Evolutionary conservation across 371 early-diverging fungal species (phyloP), one percentile per base, ranked within the genome.

Genomic region (Apophysomyces variabilis): DNA sequence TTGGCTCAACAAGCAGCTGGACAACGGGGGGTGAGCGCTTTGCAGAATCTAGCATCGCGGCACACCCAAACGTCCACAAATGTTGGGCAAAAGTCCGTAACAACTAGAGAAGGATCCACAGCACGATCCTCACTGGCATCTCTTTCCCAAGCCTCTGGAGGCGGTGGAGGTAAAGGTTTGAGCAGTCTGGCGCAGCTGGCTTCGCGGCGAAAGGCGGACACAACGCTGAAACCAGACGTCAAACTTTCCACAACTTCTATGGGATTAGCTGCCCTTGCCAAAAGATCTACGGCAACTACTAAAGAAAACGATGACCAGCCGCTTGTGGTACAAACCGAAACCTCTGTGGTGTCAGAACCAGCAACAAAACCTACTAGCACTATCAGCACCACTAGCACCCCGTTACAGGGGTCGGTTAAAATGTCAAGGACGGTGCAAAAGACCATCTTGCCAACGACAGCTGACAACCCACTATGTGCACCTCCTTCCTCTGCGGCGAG

Each of bases 401-500:
- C 59, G 8, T 26, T 26, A 26, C 32, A 26, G 32, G 32, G 3
- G 3, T 26, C 32, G 3, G 3, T 3, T 26, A 26, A 26, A 26
- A 26, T 26, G 32, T 26, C 41, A 13, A 41, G 46, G 18, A 59
- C 39, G 9, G 16, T 35, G 14, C 50, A 57, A 39, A 26, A 41
- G 18, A 32, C 37, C 9, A 43, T 7, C 7, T n/a, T 50, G 21
- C 21, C 11, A 4, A 11, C 21, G 9, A 16, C 54, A 7, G 21
- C 9, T 9, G 54, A 21, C 16, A 63, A 61, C 36, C 76, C 80
- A 47, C 54, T 83, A 9, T 71, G 72, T 47, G 83, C 84, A 13
- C 68, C 73, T 39, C 85, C 86, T 7, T 86, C 86, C 12, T 58
- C 70, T 8, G 80, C 83, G 11, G 85, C 87, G 1, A 65, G 66